A percentile compares a stretch with the other conserved stretches of the same genome.
These are phyloP conservation scores for Rhynchospora tenuis DNA, from an alignment of 176 grass and related monocot genomes.

Conservation along the genomic window DNA sequence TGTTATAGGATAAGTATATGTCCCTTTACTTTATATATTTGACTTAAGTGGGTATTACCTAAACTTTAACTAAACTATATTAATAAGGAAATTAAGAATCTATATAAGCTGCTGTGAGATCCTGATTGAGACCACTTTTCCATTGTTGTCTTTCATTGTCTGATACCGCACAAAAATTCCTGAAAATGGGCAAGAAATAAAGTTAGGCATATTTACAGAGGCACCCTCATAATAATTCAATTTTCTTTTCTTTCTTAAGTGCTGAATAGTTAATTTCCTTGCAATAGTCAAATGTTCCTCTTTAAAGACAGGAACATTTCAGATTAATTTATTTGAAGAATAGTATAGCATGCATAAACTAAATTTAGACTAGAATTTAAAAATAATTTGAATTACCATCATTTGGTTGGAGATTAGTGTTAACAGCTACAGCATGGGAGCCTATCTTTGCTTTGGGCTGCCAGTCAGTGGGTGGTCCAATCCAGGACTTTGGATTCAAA, in stretches of 20 bases:
- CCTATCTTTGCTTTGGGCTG: conserved; percentile 39
- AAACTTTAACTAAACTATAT: conserved; percentile 6
- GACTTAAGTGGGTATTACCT: conserved; percentile 23
- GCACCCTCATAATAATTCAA: not conserved
- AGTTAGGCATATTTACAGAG: conserved; percentile 15
- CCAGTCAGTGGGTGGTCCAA: conserved; percentile 27
- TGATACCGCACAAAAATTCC: conserved; percentile 59
- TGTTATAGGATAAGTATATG: conserved; percentile 10
- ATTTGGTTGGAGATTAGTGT: conserved; percentile 62
- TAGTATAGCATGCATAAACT: not conserved
- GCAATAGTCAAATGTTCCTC: not conserved
- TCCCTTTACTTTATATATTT: conserved; percentile 27
- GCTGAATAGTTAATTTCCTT: not conserved
- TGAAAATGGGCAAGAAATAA: conserved; percentile 13
- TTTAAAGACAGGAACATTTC: not conserved
- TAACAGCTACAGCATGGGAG: conserved; percentile 49
- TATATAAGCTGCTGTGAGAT: conserved; percentile 65
- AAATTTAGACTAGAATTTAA: not conserved
- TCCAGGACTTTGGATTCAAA: conserved; percentile 44
- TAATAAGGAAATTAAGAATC: conserved; percentile 18
- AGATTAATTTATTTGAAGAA: too few relatives aligned
- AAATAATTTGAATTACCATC: conserved; percentile 33
- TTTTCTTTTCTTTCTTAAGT: not conserved
- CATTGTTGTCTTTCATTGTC: conserved; percentile 52
- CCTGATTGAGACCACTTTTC: conserved; percentile 66